Evolutionary conservation across 768 basidiomycete species (phyloP).

Genomic region (Serpula lacrymans): DNA sequence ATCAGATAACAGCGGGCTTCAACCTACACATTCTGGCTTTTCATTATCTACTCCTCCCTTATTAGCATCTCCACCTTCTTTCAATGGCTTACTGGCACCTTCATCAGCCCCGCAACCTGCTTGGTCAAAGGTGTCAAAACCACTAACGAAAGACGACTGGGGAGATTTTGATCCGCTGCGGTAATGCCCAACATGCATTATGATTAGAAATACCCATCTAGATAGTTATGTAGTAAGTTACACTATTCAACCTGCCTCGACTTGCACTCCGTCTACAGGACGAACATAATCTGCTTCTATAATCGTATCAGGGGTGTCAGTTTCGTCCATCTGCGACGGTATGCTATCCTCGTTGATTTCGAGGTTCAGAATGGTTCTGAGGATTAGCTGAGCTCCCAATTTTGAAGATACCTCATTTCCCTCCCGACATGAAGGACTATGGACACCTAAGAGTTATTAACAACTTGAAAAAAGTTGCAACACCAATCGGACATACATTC

Average conservation of each 20-base stretch:
- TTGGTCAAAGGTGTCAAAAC: constrained; percentile 40
- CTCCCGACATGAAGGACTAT: constrained; percentile 63
- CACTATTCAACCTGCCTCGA: too few species aligned
- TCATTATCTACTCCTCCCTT: constrained; percentile 27
- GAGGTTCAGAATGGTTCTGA: constrained; percentile 56
- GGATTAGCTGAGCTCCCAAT: constrained; percentile 64
- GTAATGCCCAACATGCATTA: too few species aligned
- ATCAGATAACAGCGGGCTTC: constrained; percentile 15
- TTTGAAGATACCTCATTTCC: constrained; percentile 74
- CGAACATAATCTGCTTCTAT: constrained; percentile 50
- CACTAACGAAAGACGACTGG: constrained; percentile 65
- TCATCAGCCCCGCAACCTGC: constrained; percentile 54
- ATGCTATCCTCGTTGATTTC: constrained; percentile 37
- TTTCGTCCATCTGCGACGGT: constrained; percentile 26
- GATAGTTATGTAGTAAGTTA: constrained; percentile 8
- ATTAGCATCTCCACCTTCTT: constrained; percentile 30
- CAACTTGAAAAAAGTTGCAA: neutral
- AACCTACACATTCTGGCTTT: constrained; percentile 16
- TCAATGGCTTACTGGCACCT: constrained; percentile 58
- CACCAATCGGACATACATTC: constrained; percentile 45
- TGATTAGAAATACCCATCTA: too few species aligned
- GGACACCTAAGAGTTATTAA: constrained; percentile 50
- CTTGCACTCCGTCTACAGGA: constrained; percentile 39
- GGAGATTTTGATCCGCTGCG: constrained; percentile 74
- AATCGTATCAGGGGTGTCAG: constrained; percentile 44